These are phyloP conservation scores for Annona squamosa DNA, from an alignment of 164 flowering plant genomes.

Conservation along the genomic window DNA sequence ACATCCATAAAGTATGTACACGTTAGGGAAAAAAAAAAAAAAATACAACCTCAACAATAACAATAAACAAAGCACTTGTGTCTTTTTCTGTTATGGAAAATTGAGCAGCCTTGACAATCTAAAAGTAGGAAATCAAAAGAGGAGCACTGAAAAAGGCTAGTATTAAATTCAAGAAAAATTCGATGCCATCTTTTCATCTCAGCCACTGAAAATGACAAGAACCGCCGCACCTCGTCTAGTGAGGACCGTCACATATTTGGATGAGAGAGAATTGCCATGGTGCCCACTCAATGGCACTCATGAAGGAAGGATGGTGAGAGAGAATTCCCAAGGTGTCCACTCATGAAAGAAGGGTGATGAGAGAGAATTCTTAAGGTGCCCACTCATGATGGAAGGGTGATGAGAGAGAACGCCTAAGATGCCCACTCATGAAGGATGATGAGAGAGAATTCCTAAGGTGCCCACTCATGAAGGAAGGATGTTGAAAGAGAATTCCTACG, in stretches of 20 bases:
- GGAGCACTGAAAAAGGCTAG: neutral
- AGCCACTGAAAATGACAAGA: constrained; percentile 6
- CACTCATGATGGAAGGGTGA: neutral
- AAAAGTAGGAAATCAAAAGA: no score
- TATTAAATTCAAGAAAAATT: neutral
- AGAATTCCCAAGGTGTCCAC: neutral
- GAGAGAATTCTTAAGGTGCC: neutral
- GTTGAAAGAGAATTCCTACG: no score
- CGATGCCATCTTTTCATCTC: neutral
- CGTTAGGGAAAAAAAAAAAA: neutral
- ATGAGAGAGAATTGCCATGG: neutral
- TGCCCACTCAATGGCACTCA: neutral
- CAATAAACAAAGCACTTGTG: neutral
- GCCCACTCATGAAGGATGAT: no score
- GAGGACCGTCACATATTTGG: neutral
- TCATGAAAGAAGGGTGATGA: neutral
- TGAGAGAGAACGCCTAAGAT: neutral
- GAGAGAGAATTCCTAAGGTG: no score
- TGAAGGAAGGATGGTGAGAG: neutral
- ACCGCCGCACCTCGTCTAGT: neutral
- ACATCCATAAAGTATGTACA: neutral
- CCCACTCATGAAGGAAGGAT: no score
- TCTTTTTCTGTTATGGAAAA: constrained; percentile 1
- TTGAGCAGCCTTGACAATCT: neutral
- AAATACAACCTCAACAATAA: neutral